phyloP scores from a whole-genome alignment of 345 rosid genomes.

The Pistacia atlantica region DNA sequence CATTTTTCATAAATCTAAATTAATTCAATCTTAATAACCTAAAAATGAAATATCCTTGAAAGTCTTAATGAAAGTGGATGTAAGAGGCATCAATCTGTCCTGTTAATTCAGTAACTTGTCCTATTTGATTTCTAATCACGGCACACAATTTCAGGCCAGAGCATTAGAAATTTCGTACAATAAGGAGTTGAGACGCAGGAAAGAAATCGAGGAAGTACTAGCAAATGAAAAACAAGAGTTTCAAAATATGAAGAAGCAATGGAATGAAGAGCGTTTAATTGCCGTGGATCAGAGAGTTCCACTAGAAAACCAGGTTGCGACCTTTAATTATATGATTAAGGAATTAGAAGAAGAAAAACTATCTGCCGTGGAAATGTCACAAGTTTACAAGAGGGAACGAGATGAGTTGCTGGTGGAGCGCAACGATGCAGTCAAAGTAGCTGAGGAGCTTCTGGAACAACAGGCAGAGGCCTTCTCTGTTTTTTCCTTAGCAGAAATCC shows the following conservation, averaged over 20 bases:
- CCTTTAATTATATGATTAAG: neutral
- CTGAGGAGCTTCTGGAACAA: slow-evolving; percentile 35
- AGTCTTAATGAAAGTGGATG: too few species aligned
- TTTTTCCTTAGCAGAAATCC: slow-evolving; percentile 35
- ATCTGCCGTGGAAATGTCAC: slow-evolving; percentile 24
- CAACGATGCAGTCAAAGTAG: slow-evolving; percentile 30
- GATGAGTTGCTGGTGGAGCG: slow-evolving; percentile 37
- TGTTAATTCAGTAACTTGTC: neutral
- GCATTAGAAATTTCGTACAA: slow-evolving; percentile 39
- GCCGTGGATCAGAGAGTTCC: slow-evolving; percentile 19
- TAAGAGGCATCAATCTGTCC: too few species aligned
- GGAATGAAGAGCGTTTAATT: slow-evolving; percentile 45
- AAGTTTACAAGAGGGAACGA: slow-evolving; percentile 26
- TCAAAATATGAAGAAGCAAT: slow-evolving; percentile 25
- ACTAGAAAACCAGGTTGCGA: slow-evolving; percentile 15
- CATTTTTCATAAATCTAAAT: too few species aligned
- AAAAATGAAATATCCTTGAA: too few species aligned
- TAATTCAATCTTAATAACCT: too few species aligned
- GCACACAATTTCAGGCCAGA: slow-evolving; percentile 31
- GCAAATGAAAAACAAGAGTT: slow-evolving; percentile 15
- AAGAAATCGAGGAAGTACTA: slow-evolving; percentile 37
- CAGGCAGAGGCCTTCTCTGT: slow-evolving; percentile 29
- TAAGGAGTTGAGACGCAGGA: slow-evolving; percentile 34
- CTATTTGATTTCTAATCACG: neutral
- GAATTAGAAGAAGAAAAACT: slow-evolving; percentile 21